Evolutionary conservation across 1,284 basidiomycete genomes (phyloP).

Genomic region (Puccinia triticina): DNA sequence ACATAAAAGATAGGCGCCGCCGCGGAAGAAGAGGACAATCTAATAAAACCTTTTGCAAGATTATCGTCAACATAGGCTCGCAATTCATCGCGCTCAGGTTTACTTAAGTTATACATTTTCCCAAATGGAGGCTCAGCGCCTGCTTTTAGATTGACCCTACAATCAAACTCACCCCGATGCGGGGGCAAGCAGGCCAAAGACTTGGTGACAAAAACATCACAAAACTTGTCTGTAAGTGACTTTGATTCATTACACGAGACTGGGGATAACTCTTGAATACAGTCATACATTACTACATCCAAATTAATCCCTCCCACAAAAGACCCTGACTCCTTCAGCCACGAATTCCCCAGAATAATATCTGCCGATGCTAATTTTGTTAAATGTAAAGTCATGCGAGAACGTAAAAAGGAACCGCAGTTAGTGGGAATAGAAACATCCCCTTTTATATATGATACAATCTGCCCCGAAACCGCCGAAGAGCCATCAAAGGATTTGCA

Average conservation of each 20-base stretch:
- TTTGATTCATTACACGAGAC: not conserved
- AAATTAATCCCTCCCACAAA: not conserved
- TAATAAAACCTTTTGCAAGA: too few species aligned
- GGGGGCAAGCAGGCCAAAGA: not conserved
- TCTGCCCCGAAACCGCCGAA: not conserved
- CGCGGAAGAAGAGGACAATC: conserved; percentile 31
- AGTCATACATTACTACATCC: not conserved
- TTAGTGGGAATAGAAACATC: not conserved
- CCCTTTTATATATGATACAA: not conserved
- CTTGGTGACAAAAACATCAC: not conserved
- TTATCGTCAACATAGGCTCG: not conserved
- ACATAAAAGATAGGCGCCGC: conserved; percentile 40
- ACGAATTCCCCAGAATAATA: conserved; percentile 15
- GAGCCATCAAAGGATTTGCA: too few species aligned
- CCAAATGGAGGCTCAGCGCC: not conserved
- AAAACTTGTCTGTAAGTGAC: not conserved
- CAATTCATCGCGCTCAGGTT: not conserved
- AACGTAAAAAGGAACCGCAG: too few species aligned
- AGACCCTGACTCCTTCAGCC: not conserved
- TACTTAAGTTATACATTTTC: not conserved
- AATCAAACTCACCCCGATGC: not conserved
- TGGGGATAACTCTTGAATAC: not conserved
- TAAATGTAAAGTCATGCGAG: not conserved
- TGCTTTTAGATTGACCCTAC: not conserved
- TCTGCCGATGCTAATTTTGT: not conserved